Evolutionary conservation across 2,329 filamentous ascomycete species (phyloP), one percentile per base, ranked within the genome.

Genomic region (Hymenoscyphus infarciens): DNA sequence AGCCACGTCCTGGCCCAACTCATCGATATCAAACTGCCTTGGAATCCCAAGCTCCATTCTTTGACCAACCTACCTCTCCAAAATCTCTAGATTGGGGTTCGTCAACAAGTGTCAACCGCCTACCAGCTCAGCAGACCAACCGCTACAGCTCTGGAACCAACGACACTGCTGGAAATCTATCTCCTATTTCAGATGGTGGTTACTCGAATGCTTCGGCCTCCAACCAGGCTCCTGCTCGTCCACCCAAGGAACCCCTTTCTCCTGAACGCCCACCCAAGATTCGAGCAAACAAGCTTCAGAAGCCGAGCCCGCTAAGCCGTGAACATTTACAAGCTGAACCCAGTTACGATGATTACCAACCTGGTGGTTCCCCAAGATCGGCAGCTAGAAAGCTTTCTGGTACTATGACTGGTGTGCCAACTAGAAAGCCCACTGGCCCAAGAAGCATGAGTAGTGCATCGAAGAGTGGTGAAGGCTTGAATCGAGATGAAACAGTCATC

Each of bases 11-110:
- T 19, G 90, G 90, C 0, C 87, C 90, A 61, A 91, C 87, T 0
- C 85, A 89, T 73, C 86, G 87, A 29, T 91, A 91, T 75, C 87
- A 90, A 69, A 89, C 84, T 29, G 85, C 88, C 1, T 80, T 93
- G 22, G 90, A 94, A 77, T 85, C 82, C 8, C 87, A 90, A 64
- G 90, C 90, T 2, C 83, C 88, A 60, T 83, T 87, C 61, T 92
- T 85, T 72, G 83, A 86, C 66, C 64, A 68, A 1, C 81, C 85
- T 1, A 81, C 81, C 77, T 86, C 85, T 33, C 86, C 85, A 2
- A 78, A 78, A 60, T 87, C 85, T 0, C 77, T 83, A 0, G 84
- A 88, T 61, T 88, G 86, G 84, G 84, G 84, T 13, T 88, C 86
- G 1, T 81, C 79, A 55, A 84, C 82, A 42, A 87, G 83, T 66